Evolutionary conservation across 148 eudicot species (phyloP), one percentile per base, ranked within the genome.

Genomic region (Persicaria maculosa): DNA sequence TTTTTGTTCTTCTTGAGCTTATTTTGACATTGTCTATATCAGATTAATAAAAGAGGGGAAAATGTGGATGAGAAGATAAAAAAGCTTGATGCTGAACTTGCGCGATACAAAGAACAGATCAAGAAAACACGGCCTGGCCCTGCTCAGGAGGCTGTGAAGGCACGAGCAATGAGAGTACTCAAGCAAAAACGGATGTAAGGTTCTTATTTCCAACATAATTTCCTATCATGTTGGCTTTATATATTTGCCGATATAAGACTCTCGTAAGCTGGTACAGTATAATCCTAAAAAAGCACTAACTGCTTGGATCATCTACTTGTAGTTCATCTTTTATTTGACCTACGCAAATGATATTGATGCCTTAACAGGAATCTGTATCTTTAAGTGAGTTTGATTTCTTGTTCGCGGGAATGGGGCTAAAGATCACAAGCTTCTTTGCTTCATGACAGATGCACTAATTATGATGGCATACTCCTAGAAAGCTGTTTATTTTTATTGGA

Each of bases 101-200:
- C 89, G 20, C 83, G 86, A 82, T 92, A 84, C 77, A 95, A 82
- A 84, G 98, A 95, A 48, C 98, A 95, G 88, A 87, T 95, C 44
- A 92, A 95, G 87, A 95, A 83, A 85, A 95, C 97, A 45, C 84
- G 97, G 9, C 96, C 97, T 61, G 98, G 98, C 76, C 96, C 98
- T 78, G 96, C 97, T 52, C 98, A 92, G 76, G 98, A 95, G 77
- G 97, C 97, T 74, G 90, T 92, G 5, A 95, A 92, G 83, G 96
- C 97, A 82, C 87, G 98, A 74, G 97, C 97, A 16, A 90, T 90
- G 93, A 90, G 93, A 82, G 92, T 95, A 72, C 91, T 92, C 76
- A 95, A 95, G 85, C 98, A 95, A 74, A 95, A 92, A 76, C 84
- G 88, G 74, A 92, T 95, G 98, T 95, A 83, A 76, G 96, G 57